Evolutionary conservation across 345 rosid genomes (phyloP).

Genomic region (Streptanthus diversifolius): DNA sequence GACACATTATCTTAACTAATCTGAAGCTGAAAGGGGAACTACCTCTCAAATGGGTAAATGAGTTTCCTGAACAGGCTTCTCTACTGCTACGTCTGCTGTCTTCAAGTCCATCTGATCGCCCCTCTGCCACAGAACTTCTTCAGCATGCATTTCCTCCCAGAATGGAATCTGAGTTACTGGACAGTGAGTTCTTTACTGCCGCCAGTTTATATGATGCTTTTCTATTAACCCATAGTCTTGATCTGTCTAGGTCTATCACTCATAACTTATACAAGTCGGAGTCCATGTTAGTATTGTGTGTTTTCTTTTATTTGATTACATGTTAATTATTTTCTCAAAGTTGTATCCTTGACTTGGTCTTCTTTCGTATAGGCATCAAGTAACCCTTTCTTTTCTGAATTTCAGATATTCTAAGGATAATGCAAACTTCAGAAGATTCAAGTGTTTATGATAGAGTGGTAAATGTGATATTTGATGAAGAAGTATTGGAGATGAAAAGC

Average conservation of each 20-base stretch:
- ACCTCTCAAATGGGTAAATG: constrained; percentile 73
- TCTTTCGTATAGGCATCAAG: constrained; percentile 10
- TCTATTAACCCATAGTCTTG: background rate
- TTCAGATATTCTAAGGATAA: constrained; percentile 73
- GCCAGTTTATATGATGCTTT: background rate
- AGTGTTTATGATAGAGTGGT: constrained; percentile 82
- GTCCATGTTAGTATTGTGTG: background rate
- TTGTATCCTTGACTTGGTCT: background rate
- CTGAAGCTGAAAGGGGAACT: constrained; percentile 81
- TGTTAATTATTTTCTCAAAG: background rate
- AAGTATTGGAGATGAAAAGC: constrained; percentile 48
- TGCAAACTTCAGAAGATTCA: constrained; percentile 86
- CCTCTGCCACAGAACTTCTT: constrained; percentile 87
- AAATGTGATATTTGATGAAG: constrained; percentile 76
- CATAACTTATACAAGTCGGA: background rate
- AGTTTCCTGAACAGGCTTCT: constrained; percentile 86
- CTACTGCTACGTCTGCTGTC: constrained; percentile 71
- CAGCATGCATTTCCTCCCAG: constrained; percentile 79
- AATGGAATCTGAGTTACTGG: constrained; percentile 86
- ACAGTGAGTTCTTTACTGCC: constrained; percentile 50
- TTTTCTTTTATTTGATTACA: background rate
- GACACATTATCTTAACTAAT: constrained; percentile 64
- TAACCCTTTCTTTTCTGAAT: constrained; percentile 31
- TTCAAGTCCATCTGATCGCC: constrained; percentile 95
- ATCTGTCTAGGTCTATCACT: background rate